phyloP scores from a whole-genome alignment of 2,329 filamentous ascomycete genomes.

The Aaosphaeria pasadenensis region DNA sequence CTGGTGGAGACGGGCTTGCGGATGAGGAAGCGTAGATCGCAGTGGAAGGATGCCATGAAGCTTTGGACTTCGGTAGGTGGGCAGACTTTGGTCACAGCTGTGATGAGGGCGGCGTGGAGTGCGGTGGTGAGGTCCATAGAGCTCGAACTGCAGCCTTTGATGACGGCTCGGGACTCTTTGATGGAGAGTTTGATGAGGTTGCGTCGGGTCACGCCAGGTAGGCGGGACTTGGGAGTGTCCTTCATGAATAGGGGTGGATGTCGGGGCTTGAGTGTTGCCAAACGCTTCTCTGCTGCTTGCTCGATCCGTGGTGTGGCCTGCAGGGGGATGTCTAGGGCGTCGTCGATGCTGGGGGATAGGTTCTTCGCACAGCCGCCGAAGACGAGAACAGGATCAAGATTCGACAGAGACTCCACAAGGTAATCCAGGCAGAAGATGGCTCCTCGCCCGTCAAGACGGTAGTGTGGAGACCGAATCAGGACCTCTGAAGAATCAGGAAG shows the following conservation, averaged over 20 bases:
- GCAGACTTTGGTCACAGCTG: slow-evolving; percentile 11
- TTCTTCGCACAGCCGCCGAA: slow-evolving; percentile 22
- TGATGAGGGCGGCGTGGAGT: slow-evolving; percentile 17
- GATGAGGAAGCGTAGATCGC: slow-evolving; percentile 18
- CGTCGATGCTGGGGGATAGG: slow-evolving; percentile 19
- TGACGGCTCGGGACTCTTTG: slow-evolving; percentile 12
- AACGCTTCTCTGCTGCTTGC: slow-evolving; percentile 12
- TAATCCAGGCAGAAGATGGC: slow-evolving; percentile 21
- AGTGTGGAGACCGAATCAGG: slow-evolving; percentile 21
- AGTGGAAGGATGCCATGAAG: slow-evolving; percentile 23
- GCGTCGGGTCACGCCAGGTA: slow-evolving; percentile 7
- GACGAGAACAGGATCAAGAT: slow-evolving; percentile 12
- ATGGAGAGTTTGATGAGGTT: slow-evolving; percentile 8
- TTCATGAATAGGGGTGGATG: slow-evolving; percentile 17
- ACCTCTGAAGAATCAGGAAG: slow-evolving; percentile 18
- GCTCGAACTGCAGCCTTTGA: slow-evolving; percentile 7
- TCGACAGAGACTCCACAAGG: slow-evolving; percentile 16
- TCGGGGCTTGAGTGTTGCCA: slow-evolving; percentile 14
- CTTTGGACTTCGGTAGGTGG: slow-evolving; percentile 10
- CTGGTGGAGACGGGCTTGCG: slow-evolving; percentile 13
- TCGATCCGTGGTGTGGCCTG: slow-evolving; percentile 13
- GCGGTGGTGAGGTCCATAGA: slow-evolving; percentile 8
- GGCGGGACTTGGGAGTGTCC: slow-evolving; percentile 5
- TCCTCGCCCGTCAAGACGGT: slow-evolving; percentile 22
- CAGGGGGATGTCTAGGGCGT: slow-evolving; percentile 13